Conservation (phyloP, 2,329 filamentous ascomycete genomes). For the Exserohilum rostratum region DNA sequence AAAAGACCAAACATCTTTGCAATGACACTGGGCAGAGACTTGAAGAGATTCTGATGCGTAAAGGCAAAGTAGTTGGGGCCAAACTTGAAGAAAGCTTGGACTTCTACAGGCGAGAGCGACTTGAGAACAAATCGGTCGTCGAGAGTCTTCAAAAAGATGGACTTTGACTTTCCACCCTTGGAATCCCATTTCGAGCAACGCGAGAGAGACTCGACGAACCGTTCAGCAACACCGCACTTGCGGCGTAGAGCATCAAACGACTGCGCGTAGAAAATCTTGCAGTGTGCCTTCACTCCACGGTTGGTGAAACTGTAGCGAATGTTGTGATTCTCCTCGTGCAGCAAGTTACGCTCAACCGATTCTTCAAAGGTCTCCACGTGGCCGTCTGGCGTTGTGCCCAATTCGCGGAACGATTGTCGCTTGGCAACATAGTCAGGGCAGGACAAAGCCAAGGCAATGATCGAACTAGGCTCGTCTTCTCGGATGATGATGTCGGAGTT, state of each 20-base stretch:
- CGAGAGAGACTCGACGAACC: constrained; percentile 93
- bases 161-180: constrained; percentile 97
- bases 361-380: constrained; percentile 58
- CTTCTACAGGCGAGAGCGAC: constrained; percentile 87
- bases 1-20: constrained; percentile 99
- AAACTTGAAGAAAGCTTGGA: constrained; percentile 91
- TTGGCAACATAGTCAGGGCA: constrained; percentile 87
- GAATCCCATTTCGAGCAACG: constrained; percentile 98
- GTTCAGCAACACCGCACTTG: constrained; percentile 91
- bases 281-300: constrained; percentile 91
- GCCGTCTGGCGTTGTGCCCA: constrained; percentile 18
- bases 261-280: constrained; percentile 98
- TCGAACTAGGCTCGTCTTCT: constrained; percentile 94
- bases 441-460: constrained; percentile 90
- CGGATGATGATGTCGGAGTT: constrained; percentile 97
- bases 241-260: constrained; percentile 93
- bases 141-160: constrained; percentile 93
- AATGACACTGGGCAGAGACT: constrained; percentile 90
- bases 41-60: constrained; percentile 95
- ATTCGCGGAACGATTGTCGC: constrained; percentile 67
- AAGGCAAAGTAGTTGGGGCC: constrained; percentile 97
- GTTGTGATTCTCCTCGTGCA: constrained; percentile 86
- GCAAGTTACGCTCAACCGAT: constrained; percentile 82
- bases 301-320: constrained; percentile 96
- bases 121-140: constrained; percentile 95